Evolutionary conservation across 2,329 filamentous ascomycete genomes (phyloP), one percentile per base, ranked within the genome.

Genomic region (Davidsoniella australis): DNA sequence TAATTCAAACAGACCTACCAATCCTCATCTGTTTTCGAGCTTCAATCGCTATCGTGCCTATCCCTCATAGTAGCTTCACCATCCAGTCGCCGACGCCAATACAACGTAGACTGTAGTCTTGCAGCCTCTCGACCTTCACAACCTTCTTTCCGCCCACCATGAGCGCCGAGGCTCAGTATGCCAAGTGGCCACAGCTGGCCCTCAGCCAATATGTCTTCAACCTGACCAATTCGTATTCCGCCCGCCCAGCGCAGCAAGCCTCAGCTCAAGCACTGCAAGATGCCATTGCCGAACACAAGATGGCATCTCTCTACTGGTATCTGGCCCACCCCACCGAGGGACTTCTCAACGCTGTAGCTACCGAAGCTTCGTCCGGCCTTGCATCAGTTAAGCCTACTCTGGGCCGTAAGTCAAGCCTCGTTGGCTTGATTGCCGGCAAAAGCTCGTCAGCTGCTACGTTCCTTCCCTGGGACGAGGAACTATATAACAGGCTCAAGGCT

Each of bases 181-280:
- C 82, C 59, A 85, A 85, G 67, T 89, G 82, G 70, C 85, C 85
- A 54, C 72, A 86, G 65, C 77, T 91, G 62, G 76, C 83, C 58
- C 75, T 93, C 60, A 76, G 83, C 55, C 85, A 91, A 70, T 79
- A 87, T 63, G 84, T 91, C 66, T 91, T 91, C 70, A 81, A 81
- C 61, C 75, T 91, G 68, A 86, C 83, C 62, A 88, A 88, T 65
- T 77, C 82, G 57, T 81, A 83, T 57, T 77, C 84, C 58, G 67
- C 78, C 53, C 73, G 74, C 61, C 56, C 68, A 51, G 66, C 73
- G 52, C 85, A 88, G 66, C 78, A 88, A 65, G 66, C 74, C 50
- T 78, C 85, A 38, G 72, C 80, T 56, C 83, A 85, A 66, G 71
- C 72, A 54, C 72, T 93, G 52, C 82, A 88, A 70, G 80, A 88